A percentile compares a stretch with the other conserved stretches of the same genome.
Conservation (phyloP, 1,284 basidiomycete species). For the Fomitopsis betulina region DNA sequence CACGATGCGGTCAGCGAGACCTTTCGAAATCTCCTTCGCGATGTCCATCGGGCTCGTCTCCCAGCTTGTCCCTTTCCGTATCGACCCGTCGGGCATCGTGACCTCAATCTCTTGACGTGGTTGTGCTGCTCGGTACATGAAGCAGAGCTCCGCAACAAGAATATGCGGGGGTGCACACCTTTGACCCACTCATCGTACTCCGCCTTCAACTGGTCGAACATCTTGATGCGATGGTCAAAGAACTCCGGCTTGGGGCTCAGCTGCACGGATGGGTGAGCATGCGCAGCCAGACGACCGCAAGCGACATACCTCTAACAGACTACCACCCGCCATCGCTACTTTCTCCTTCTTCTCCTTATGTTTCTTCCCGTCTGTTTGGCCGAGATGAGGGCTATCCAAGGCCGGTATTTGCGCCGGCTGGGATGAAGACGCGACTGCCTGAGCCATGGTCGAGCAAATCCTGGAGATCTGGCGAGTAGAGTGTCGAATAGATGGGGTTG, state of each 20-base stretch:
- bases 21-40: constrained; percentile 84
- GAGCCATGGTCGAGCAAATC: constrained; percentile 22
- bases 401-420: constrained; percentile 31
- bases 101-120: constrained; percentile 81
- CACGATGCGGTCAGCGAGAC: constrained; percentile 85
- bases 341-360: constrained; percentile 51
- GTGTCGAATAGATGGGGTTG: constrained; percentile 3
- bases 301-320: constrained; percentile 57
- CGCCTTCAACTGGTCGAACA: constrained; percentile 87
- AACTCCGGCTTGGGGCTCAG: constrained; percentile 82
- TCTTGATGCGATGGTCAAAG: constrained; percentile 86
- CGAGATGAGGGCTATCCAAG: constrained; percentile 27
- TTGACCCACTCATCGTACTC: constrained; percentile 83
- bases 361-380: constrained; percentile 33
- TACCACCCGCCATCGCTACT: constrained; percentile 36
- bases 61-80: constrained; percentile 84
- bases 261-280: constrained; percentile 33
- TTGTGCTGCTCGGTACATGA: constrained; percentile 51
- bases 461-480: neutral
- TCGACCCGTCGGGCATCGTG: constrained; percentile 86
- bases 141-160: too few species aligned
- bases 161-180: constrained; percentile 37
- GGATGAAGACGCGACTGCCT: constrained; percentile 35
- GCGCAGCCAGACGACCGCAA: neutral
- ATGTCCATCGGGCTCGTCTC: constrained; percentile 96